Evolutionary conservation across 805 yeast genomes (phyloP), one percentile per base, ranked within the genome.

Genomic region (Candida easanensis): DNA sequence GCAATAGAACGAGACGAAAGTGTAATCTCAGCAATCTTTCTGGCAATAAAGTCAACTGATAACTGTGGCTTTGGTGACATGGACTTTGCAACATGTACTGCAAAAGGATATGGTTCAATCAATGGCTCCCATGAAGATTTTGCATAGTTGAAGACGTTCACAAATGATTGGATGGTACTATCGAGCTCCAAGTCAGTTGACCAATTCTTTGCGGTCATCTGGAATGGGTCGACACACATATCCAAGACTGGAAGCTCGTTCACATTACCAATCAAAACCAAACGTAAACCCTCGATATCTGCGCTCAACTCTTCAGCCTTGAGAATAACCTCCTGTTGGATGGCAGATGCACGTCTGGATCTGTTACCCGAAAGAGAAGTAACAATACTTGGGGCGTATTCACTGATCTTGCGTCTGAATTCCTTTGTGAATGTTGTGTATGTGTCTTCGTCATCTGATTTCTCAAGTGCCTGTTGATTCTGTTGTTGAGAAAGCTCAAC

Each of bases 51-150:
- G 55, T 88, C 90, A 35, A 91, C 69, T 27, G 73, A 59, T 3
- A 84, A 54, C 16, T 77, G 68, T 5, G 74, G 69, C 5, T 72
- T 71, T 0, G 79, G 74, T 13, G 69, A 70, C 0, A 58, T 46
- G 0, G 65, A 64, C 41, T 75, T 77, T 1, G 86, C 70, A 2
- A 84, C 78, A 59, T 85, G 88, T 11, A 87, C 64, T 0, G 88
- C 80, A 39, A 91, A 69, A 6, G 88, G 82, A 86, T 96, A 85
- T 0, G 91, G 83, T 57, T 93, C 99, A 38, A 93, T 62, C 36
- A 93, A 68, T 0, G 99, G 97, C 56, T 93, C 98, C 98, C 99
- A 90, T 0, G 88, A 77, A 3, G 97, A 89, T 48, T 85, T 79
- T 0, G 97, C 78, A 61, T 90, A 90, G 61, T 89, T 89, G 70